A percentile compares a stretch with the other conserved stretches of the same genome.
phyloP scores from a whole-genome alignment of 768 basidiomycete genomes.

The Phaeolepiota aurea region DNA sequence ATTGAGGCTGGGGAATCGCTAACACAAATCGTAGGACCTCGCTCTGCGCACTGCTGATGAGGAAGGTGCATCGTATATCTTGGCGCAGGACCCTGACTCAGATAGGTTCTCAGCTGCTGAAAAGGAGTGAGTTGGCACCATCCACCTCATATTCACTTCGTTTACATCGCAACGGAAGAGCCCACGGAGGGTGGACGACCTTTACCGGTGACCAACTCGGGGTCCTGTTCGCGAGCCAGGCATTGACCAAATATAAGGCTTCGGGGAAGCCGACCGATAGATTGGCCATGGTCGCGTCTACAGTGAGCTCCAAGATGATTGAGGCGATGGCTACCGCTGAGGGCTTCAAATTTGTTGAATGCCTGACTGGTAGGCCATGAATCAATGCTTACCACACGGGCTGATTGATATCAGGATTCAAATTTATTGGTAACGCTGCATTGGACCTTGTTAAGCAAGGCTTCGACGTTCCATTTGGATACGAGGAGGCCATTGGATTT shows the following conservation, averaged over 20 bases:
- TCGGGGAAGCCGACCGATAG: conserved; percentile 41
- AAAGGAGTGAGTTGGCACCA: conserved; percentile 36
- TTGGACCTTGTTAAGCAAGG: conserved; percentile 56
- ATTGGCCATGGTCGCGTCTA: conserved; percentile 81
- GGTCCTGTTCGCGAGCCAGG: conserved; percentile 31
- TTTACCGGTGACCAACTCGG: conserved; percentile 89
- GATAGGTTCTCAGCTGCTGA: conserved; percentile 80
- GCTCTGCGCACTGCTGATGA: conserved; percentile 57
- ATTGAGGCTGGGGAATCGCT: conserved; percentile 21
- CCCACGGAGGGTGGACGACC: conserved; percentile 50
- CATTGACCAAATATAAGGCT: conserved; percentile 31
- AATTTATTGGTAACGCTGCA: conserved; percentile 83
- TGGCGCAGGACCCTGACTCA: conserved; percentile 87
- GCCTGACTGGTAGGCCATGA: conserved; percentile 59
- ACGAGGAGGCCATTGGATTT: conserved; percentile 90
- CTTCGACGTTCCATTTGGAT: conserved; percentile 71
- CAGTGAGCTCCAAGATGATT: conserved; percentile 88
- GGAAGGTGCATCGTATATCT: conserved; percentile 49
- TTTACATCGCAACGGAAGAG: too few species aligned
- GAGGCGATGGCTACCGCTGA: conserved; percentile 66
- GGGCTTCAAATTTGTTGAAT: conserved; percentile 81
- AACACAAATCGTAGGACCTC: conserved; percentile 43
- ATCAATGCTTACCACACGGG: conserved; percentile 2
- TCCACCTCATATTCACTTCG: too few species aligned
- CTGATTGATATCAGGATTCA: conserved; percentile 54